phyloP scores from a whole-genome alignment of 2,329 filamentous ascomycete genomes.

The Ophiostoma quercus region DNA sequence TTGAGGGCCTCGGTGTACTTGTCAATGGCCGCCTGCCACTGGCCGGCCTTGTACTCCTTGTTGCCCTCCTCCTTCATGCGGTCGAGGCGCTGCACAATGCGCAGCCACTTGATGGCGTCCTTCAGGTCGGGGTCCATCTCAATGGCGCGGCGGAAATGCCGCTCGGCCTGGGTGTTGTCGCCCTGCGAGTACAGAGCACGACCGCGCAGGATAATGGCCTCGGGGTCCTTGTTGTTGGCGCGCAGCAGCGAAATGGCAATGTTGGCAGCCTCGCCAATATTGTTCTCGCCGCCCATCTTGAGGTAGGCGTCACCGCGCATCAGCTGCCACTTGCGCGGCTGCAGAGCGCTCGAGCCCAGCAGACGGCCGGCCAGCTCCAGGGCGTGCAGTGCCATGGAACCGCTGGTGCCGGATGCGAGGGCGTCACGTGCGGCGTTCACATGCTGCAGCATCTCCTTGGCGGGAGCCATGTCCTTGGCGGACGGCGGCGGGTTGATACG shows the following conservation, averaged over 20 bases:
- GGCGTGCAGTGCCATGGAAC: conserved; percentile 87
- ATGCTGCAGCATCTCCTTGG: conserved; percentile 78
- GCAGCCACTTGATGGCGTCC: conserved; percentile 80
- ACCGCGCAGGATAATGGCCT: conserved; percentile 84
- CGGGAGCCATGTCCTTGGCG: conserved; percentile 77
- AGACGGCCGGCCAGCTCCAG: conserved; percentile 83
- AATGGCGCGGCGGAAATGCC: conserved; percentile 85
- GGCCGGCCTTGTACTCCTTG: conserved; percentile 76
- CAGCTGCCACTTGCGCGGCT: conserved; percentile 88
- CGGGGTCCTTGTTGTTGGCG: conserved; percentile 83
- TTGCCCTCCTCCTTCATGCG: conserved; percentile 94
- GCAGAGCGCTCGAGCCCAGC: conserved; percentile 67
- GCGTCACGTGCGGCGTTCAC: conserved; percentile 74
- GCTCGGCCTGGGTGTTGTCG: conserved; percentile 90
- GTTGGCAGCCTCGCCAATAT: conserved; percentile 85
- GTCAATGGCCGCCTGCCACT: conserved; percentile 73
- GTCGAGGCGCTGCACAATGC: conserved; percentile 85
- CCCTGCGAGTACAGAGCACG: conserved; percentile 84
- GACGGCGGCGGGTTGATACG: conserved; percentile 76
- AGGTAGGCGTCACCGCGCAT: conserved; percentile 88
- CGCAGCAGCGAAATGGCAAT: conserved; percentile 84
- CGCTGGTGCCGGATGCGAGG: conserved; percentile 66
- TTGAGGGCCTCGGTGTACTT: conserved; percentile 78
- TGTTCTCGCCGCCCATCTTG: conserved; percentile 86
- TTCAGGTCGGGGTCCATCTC: conserved; percentile 88